Evolutionary conservation across 202 grass and related monocot genomes (phyloP).

Genomic region (Panicum virgatum): DNA sequence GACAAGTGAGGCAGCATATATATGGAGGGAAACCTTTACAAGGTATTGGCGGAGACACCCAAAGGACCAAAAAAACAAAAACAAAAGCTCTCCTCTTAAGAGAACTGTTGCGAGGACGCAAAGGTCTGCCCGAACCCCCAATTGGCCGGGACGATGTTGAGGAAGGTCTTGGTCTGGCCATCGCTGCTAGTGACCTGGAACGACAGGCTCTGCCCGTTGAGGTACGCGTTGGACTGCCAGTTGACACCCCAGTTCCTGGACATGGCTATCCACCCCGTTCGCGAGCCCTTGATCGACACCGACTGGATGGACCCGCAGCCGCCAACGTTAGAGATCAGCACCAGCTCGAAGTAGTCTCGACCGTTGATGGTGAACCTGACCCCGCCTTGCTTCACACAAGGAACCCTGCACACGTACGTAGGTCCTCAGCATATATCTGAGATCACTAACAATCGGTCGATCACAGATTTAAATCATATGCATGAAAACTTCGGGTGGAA

Average conservation of each 20-base stretch:
- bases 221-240: constrained; percentile 77
- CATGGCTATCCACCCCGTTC: constrained; percentile 73
- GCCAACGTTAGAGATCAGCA: constrained; percentile 71
- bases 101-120: constrained; percentile 61
- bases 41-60: background rate
- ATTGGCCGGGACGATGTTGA: constrained; percentile 40
- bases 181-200: constrained; percentile 73
- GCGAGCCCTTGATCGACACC: constrained; percentile 66
- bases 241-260: constrained; percentile 85
- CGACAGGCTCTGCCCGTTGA: constrained; percentile 59
- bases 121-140: constrained; percentile 83
- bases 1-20: no score
- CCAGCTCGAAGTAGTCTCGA: constrained; percentile 78
- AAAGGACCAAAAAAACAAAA: background rate
- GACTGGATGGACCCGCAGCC: constrained; percentile 61
- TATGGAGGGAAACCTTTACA: background rate
- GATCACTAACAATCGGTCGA: background rate
- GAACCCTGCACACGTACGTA: constrained; percentile 37
- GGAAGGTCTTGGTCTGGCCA: constrained; percentile 61
- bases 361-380: constrained; percentile 74
- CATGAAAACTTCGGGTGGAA: no score
- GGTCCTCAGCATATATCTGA: background rate
- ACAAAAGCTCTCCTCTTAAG: constrained; percentile 19
- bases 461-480: background rate
- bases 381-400: constrained; percentile 74